Evolutionary conservation across 139 green algal species (phyloP), one percentile per base, ranked within the genome.

Genomic region (Tetradesmus lagerheimii): DNA sequence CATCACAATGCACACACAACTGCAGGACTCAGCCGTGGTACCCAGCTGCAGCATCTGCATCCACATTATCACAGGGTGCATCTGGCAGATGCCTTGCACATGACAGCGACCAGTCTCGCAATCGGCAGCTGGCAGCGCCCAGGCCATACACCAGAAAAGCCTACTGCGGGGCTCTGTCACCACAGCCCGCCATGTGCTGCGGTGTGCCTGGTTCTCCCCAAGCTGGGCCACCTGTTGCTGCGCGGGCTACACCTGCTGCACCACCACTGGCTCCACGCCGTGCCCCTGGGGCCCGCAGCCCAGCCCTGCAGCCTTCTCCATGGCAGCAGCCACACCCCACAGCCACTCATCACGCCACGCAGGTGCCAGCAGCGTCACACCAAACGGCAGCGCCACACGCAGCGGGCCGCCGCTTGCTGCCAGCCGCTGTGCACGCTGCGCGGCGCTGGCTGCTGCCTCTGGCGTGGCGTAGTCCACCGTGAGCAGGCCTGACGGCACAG

Each of bases 301-400:
- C 71, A 97, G 83, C 23, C 95, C 94, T 6, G 91, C 90, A 4
- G 78, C 81, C 39, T 53, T 39, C 29, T 95, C 91, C 83, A 94
- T 93, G 5, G 77, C 41, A 0, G 80, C 93, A 0, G 94, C 96
- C n/a, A 97, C 64, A 39, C 86, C 91, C 85, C 92, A 95, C 87
- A 98, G 81, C 91, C 92, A 96, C 78, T 96, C 94, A 71, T 98
- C 96, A 0, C 80, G 84, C 96, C 96, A 98, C 0, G 92, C 92
- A 1, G 76, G 50, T 9, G 82, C 92, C 47, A 98, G 91, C 89
- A 98, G 86, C 0, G 96, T 98, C 35, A 98, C 93, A 14, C 96
- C 96, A 93, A 98, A 98, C 1, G 96, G 96, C 88, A 98, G 83
- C 4, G 66, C 75, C n/a, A 92, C 87, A 12, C 50, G 0, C 3